Base-by-base conservation (phyloP, 2,329 filamentous ascomycete genomes). In the Cladosporium sp. region DNA sequence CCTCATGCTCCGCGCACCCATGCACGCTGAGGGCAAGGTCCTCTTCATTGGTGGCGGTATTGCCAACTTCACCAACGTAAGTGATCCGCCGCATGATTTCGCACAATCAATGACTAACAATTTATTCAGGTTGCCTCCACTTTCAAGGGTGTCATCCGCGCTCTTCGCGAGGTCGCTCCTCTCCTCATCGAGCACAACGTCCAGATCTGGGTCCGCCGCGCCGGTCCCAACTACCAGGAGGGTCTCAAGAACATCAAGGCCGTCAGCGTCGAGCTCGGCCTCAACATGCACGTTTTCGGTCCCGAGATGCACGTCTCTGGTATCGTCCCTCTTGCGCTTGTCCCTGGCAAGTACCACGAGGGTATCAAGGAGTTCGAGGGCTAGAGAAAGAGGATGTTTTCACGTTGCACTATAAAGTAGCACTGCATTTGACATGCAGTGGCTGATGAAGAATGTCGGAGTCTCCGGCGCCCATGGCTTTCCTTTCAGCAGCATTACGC, bases 221-320 rank as follows among this genome's bases (percentile, higher is more conserved):
- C 95, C 62, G 92, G 95, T 68, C 95, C 95, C 81, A 99, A 99
- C 87, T 99, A 96, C 88, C 95, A 99, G 83, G 95, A 99, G 84
- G 95, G 95, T 83, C 90, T 99, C 72, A 97, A 97, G 89, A 99
- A 98, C 88, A 97, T 99, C 88, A 98, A 98, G 88, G 87, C 89
- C 59, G 94, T 96, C 67, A 95, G 93, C 68, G 88, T 94, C 79
- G 95, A 99, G 85, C 88, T 99, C 67, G 91, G 92, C 73, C 87
- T 99, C 71, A 88, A 97, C 83, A 97, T 98, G 92, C 93, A 98
- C 83, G 89, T 91, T 58, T 92, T 87, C 77, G 89, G 89, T 59
- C 89, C 89, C 16, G 89, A 92, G 80, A 91, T 91, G 89, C 89
- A 91, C 82, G 94, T 99, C 75, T 94, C 90, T 62, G 95, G 95